These are phyloP conservation scores for Pseudophaeomoniella oleicola DNA, from an alignment of 2,329 filamentous ascomycete species.

Conservation along the genomic window DNA sequence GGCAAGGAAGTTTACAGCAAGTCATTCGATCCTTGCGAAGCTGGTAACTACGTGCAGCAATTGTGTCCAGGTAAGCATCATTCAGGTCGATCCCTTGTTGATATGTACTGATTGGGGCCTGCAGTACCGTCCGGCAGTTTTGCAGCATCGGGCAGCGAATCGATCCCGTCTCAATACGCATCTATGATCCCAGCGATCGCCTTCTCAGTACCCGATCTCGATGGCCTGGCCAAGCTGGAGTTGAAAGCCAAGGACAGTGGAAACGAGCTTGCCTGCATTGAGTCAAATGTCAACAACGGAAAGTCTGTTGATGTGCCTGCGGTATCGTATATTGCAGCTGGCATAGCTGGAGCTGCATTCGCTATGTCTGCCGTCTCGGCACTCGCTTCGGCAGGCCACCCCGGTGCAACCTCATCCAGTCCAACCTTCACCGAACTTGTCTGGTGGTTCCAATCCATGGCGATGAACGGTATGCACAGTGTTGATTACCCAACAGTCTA, in stretches of 20 bases:
- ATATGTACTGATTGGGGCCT: slow-evolving; percentile 21
- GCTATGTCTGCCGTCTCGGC: slow-evolving; percentile 59
- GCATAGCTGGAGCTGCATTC: slow-evolving; percentile 73
- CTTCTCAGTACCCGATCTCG: slow-evolving; percentile 80
- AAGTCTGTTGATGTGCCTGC: slow-evolving; percentile 63
- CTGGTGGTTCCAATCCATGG: slow-evolving; percentile 84
- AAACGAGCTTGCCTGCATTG: slow-evolving; percentile 62
- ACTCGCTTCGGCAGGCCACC: slow-evolving; percentile 42
- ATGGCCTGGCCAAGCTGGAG: slow-evolving; percentile 67
- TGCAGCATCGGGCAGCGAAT: slow-evolving; percentile 53
- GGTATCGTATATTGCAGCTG: slow-evolving; percentile 71
- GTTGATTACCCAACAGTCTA: slow-evolving; percentile 80
- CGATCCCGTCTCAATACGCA: slow-evolving; percentile 57
- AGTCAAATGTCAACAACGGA: slow-evolving; percentile 71
- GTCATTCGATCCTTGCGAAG: slow-evolving; percentile 68
- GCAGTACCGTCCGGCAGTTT: slow-evolving; percentile 62
- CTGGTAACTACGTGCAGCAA: slow-evolving; percentile 49
- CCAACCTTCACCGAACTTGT: slow-evolving; percentile 78
- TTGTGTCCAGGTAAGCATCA: slow-evolving; percentile 61
- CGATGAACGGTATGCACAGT: slow-evolving; percentile 91
- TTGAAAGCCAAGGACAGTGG: slow-evolving; percentile 48
- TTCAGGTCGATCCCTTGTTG: background rate
- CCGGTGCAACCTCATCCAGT: slow-evolving; percentile 52
- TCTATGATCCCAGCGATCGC: slow-evolving; percentile 73
- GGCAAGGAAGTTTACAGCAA: slow-evolving; percentile 67